phyloP scores from a whole-genome alignment of 148 eudicot species.

The Dianthus caryophyllus region DNA sequence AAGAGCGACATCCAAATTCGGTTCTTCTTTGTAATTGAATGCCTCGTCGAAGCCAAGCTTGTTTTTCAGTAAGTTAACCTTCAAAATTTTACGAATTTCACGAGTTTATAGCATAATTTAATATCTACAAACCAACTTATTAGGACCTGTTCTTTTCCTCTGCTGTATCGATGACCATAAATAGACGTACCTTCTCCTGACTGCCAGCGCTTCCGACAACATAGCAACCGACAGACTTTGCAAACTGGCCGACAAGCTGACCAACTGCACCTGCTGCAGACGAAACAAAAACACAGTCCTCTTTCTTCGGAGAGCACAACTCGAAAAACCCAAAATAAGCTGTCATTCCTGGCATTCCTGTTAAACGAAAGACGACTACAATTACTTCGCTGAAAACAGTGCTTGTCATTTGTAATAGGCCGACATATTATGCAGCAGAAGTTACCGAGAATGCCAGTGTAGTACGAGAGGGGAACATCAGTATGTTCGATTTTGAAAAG shows the following conservation, averaged over 20 bases:
- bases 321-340: conserved; percentile 42
- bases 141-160: too few relatives aligned
- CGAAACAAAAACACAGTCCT: conserved; percentile 39
- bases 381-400: too few relatives aligned
- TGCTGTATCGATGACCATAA: too few relatives aligned
- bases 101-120: not conserved
- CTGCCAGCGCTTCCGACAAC: conserved; percentile 51
- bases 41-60: conserved; percentile 39
- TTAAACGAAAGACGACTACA: conserved; percentile 4
- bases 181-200: conserved; percentile 29
- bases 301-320: conserved; percentile 36
- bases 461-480: conserved; percentile 39
- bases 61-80: conserved; percentile 26
- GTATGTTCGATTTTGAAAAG: conserved; percentile 37
- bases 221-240: conserved; percentile 43
- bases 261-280: conserved; percentile 42
- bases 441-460: conserved; percentile 38
- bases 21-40: conserved; percentile 39
- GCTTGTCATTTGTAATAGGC: too few relatives aligned
- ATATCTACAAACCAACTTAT: not conserved
- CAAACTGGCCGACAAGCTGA: conserved; percentile 48
- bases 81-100: not conserved
- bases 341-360: conserved; percentile 45
- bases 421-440: not conserved
- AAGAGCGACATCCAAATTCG: conserved; percentile 25